These are phyloP conservation scores for Nitzschia sp. DNA, from an alignment of 108 stramenopile species.

Conservation along the genomic window DNA sequence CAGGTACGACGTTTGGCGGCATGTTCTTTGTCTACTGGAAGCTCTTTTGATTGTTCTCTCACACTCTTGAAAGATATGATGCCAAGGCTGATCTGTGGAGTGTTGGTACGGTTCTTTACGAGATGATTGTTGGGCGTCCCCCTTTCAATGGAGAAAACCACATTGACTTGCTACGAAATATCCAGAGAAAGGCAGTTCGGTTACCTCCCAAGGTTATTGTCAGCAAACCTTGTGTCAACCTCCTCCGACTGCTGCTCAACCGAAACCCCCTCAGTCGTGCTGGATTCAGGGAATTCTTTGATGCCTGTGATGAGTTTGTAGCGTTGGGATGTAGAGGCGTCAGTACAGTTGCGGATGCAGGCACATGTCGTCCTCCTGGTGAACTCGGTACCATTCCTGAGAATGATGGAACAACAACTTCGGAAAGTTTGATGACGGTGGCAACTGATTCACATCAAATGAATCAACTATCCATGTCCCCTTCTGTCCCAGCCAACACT, in stretches of 20 bases:
- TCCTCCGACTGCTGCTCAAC: conserved; percentile 75
- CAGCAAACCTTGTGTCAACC: conserved; percentile 72
- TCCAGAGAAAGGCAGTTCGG: conserved; percentile 79
- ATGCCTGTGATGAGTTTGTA: conserved; percentile 71
- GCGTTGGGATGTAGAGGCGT: conserved; percentile 78
- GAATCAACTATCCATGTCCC: conserved; percentile 1
- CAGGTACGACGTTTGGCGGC: conserved; percentile 36
- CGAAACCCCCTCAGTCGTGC: conserved; percentile 75
- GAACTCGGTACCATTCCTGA: conserved; percentile 80
- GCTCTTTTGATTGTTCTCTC: neutral
- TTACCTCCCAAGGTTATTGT: conserved; percentile 81
- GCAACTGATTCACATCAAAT: conserved; percentile 33
- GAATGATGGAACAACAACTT: conserved; percentile 46
- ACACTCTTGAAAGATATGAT: conserved; percentile 70
- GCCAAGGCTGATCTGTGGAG: conserved; percentile 98
- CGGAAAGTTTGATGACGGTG: conserved; percentile 53
- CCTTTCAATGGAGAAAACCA: conserved; percentile 91
- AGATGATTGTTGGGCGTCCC: conserved; percentile 90
- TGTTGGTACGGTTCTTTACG: conserved; percentile 94
- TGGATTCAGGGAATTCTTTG: conserved; percentile 81
- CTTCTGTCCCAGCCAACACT: neutral
- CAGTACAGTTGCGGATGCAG: conserved; percentile 1
- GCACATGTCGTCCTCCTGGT: conserved; percentile 15
- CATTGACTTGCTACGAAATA: conserved; percentile 85
- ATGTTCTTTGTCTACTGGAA: neutral